Conservation (phyloP, 176 grass and related monocot genomes). For the Aegilops tauschii region DNA sequence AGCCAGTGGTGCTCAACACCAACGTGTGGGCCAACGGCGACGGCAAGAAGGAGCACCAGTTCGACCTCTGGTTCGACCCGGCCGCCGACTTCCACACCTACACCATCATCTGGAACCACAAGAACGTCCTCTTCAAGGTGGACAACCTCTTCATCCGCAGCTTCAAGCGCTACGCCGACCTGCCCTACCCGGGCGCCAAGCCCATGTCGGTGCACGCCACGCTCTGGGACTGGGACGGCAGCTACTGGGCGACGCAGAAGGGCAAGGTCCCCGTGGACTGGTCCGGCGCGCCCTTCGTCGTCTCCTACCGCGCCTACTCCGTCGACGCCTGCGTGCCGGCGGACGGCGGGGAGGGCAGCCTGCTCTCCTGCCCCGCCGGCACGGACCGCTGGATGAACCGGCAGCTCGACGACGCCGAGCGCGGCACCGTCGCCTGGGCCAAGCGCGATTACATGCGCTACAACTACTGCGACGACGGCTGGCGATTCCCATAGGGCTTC, state of each 20-base stretch:
- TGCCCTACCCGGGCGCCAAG: conserved; percentile 42
- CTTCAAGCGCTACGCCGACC: conserved; percentile 41
- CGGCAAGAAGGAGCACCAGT: conserved; percentile 47
- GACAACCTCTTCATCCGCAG: too few relatives aligned
- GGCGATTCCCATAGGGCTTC: conserved; percentile 25
- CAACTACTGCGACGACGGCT: conserved; percentile 33
- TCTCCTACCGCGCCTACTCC: conserved; percentile 31
- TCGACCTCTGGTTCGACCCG: conserved; percentile 50
- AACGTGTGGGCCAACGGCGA: conserved; percentile 47
- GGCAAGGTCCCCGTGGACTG: conserved; percentile 57
- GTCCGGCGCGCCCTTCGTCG: conserved; percentile 44
- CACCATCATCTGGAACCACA: conserved; percentile 38
- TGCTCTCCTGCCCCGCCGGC: conserved; percentile 15
- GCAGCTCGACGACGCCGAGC: background rate
- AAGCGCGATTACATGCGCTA: conserved; percentile 30
- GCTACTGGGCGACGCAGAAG: conserved; percentile 60
- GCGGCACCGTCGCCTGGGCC: conserved; percentile 21
- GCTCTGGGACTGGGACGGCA: conserved; percentile 53
- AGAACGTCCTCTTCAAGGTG: conserved; percentile 10
- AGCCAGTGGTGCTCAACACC: conserved; percentile 27
- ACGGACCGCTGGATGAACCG: background rate
- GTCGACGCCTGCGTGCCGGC: conserved; percentile 33
- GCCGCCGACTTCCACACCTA: conserved; percentile 32
- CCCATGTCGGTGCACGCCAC: conserved; percentile 72
- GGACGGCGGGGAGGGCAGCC: background rate